Evolutionary conservation across 1,139 yeast genomes (phyloP), one percentile per base, ranked within the genome.

Genomic region (Wickerhamomyces sp.): DNA sequence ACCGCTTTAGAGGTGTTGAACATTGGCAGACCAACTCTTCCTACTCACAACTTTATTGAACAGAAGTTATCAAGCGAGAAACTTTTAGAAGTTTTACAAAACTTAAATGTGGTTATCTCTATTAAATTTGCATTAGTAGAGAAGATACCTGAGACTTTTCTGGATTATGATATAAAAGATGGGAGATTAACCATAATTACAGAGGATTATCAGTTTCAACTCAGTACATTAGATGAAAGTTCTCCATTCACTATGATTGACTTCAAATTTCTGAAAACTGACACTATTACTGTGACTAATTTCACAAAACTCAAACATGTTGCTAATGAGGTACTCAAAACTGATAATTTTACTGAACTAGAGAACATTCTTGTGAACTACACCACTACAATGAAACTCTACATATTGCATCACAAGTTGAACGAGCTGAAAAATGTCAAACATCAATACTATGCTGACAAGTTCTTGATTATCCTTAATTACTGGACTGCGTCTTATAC

Each of bases 1-100:
- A 89, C 97, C 0, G 88, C 96, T 2, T 67, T 92, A 49, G 95
- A 92, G 55, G 96, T 92, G 2, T 67, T 89, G 37, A 74, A 81
- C 30, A 70, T 76, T 34, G 95, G 96, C 3, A 68, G 85, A 48
- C 96, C 97, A 2, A 78, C 78, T 36, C 68, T 86, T 33, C 82
- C 90, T 2, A 71, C 85, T 1, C 81, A 83, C 56, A 73, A 75
- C 48, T 76, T 80, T 51, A 63, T 78, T 29, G 70, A 74, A 21
- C 67, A 67, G n/a, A 70, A 67, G 16, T 65, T 89, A 3, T 68
- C 81, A 12, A 47, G 40, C 1, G 64, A 69, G 35, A 73, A 77
- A 46, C 76, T 86, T 2, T 63, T 87, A 29, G 72, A 74, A 42
- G 83, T 85, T 0, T 61, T 92, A 37, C 67, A 70, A 40, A 84